These are phyloP conservation scores for Quercus lobata DNA, from an alignment of 331 rosid genomes.

Conservation along the genomic window DNA sequence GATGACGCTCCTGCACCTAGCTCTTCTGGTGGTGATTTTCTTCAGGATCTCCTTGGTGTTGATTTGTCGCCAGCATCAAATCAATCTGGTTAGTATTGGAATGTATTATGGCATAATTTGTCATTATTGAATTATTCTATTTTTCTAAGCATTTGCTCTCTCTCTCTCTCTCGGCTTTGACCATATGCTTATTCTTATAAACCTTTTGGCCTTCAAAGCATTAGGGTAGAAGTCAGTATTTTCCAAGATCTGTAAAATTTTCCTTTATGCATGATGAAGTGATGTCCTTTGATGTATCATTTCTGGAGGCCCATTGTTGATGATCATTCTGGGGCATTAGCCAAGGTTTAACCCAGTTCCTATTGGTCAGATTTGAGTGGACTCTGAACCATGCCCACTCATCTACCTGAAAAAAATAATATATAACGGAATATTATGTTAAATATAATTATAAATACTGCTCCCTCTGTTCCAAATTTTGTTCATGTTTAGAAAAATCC, in stretches of 20 bases:
- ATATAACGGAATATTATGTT: not conserved
- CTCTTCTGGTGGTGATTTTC: constrained; percentile 78
- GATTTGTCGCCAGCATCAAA: constrained; percentile 58
- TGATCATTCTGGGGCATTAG: not conserved
- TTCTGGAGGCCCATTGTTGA: not conserved
- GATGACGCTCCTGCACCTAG: constrained; percentile 81
- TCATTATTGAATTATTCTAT: not conserved
- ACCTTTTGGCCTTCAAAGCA: not conserved
- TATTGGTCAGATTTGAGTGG: too few relatives aligned
- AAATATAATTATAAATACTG: not conserved
- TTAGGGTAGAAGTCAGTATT: not conserved
- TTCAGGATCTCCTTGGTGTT: constrained; percentile 89
- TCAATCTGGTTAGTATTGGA: constrained; percentile 66
- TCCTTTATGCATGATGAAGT: not conserved
- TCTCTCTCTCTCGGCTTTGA: not conserved
- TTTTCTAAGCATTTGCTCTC: not conserved
- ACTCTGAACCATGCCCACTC: not conserved
- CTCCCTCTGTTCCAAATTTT: too few relatives aligned
- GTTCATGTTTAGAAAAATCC: too few relatives aligned
- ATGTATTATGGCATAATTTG: not conserved
- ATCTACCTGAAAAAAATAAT: not conserved
- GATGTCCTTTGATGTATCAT: not conserved
- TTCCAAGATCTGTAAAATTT: not conserved
- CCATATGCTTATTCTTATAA: not conserved
- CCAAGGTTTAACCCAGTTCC: not conserved